Evolutionary conservation across 1,284 basidiomycete species (phyloP).

Genomic region (Pholiota adiposa): DNA sequence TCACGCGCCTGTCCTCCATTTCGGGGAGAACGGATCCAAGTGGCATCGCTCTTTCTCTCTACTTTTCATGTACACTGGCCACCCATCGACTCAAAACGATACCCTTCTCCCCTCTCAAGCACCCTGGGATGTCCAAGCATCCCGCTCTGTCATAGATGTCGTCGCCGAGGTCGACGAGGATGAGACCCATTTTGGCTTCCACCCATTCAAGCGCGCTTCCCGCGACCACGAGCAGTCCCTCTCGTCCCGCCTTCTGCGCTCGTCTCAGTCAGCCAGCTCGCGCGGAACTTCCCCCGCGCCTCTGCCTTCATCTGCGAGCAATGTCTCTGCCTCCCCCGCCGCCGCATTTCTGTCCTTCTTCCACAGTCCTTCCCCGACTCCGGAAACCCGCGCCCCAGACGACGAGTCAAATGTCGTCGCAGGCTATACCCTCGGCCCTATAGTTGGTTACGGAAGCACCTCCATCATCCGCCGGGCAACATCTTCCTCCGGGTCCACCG

Average conservation of each 20-base stretch:
- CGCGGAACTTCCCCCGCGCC: background rate
- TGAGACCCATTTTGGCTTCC: background rate
- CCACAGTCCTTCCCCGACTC: conserved; percentile 38
- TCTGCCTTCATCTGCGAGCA: conserved; percentile 15
- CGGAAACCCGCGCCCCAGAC: conserved; percentile 44
- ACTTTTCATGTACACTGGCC: conserved; percentile 33
- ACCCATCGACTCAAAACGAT: conserved; percentile 14
- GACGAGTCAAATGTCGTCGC: conserved; percentile 64
- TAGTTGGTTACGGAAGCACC: conserved; percentile 86
- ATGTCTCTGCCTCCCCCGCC: conserved; percentile 62
- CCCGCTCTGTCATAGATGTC: conserved; percentile 8
- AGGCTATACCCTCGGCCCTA: conserved; percentile 77
- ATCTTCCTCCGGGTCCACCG: conserved; percentile 66
- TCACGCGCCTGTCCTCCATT: conserved; percentile 20
- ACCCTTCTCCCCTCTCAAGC: conserved; percentile 5
- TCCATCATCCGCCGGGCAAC: conserved; percentile 83
- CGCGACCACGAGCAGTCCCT: conserved; percentile 25
- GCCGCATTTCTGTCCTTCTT: conserved; percentile 81
- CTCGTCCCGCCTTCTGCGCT: conserved; percentile 20
- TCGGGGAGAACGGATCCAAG: conserved; percentile 18
- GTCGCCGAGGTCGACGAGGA: conserved; percentile 21
- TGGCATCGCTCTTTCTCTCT: conserved; percentile 15
- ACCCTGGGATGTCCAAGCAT: conserved; percentile 8
- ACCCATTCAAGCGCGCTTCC: background rate
- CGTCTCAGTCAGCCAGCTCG: background rate